Evolutionary conservation across 2,329 filamentous ascomycete genomes (phyloP), one percentile per base, ranked within the genome.

Genomic region (Anisogramma anomala): DNA sequence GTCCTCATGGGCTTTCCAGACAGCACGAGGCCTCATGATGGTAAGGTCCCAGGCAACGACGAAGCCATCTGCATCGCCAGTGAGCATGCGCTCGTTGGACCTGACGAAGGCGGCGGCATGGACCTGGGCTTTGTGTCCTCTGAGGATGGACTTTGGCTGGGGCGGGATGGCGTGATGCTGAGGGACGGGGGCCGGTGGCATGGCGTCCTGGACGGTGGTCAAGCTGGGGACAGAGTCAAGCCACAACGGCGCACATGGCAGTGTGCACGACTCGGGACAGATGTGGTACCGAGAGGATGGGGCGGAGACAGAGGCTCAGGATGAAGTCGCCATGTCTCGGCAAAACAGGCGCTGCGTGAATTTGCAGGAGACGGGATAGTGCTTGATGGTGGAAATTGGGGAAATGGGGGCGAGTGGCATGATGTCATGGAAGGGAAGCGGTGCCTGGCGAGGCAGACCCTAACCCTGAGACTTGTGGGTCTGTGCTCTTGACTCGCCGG

Each of bases 11-110:
- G 86, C 84, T 53, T 75, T 80, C 91, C 91, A 98, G 3, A 91
- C 84, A 1, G 82, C 84, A 7, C 77, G 69, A 0, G 89, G 76
- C 25, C 91, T 74, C 67, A 93, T 88, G 38, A 79, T 84, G 19
- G 80, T 72, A 28, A 94, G 66, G 56, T 84, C 81, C 91, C 91
- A 98, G 17, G 87, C 64, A 6, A 94, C 73, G 25, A 94, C 69
- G 71, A 82, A 95, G 45, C 91, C 91, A 31, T 94, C 84, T 7
- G 86, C 84, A 61, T 98, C 91, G 26, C 84, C 89, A 1, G 86
- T 91, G 10, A 85, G 66, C 5, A 98, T 76, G 25, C 84, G 80
- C 43, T 75, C 70, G 57, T 95, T 94, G 30, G 65, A 59, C 39
- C 75, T 71, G 50, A 85, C 68, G 56, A 96, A 89, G 39, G 72